phyloP scores from a whole-genome alignment of 1,284 basidiomycete species.

The Ceratobasidium sp. region DNA sequence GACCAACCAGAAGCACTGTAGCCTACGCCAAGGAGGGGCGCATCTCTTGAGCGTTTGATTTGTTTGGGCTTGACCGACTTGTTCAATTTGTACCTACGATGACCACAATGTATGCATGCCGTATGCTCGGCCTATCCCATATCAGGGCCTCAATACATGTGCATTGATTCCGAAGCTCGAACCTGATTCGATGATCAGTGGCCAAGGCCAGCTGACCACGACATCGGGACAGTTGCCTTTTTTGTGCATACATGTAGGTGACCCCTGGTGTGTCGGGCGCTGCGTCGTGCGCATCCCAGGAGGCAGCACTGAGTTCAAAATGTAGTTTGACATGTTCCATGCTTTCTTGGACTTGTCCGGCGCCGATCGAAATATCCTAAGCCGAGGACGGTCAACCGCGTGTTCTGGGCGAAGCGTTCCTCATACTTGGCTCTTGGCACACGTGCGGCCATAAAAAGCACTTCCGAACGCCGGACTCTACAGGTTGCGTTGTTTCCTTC shows the following conservation, averaged over 20 bases:
- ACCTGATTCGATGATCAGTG: neutral
- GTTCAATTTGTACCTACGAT: too few species aligned
- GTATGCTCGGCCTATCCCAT: neutral
- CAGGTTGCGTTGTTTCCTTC: neutral
- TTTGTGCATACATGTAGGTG: too few species aligned
- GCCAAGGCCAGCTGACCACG: constrained; percentile 3
- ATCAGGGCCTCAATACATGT: neutral
- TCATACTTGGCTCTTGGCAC: neutral
- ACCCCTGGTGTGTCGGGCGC: too few species aligned
- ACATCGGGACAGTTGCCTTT: too few species aligned
- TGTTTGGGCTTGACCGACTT: too few species aligned
- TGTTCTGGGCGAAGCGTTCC: constrained; percentile 1
- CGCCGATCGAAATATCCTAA: neutral
- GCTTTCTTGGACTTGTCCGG: too few species aligned
- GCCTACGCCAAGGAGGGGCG: neutral
- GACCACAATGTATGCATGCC: neutral
- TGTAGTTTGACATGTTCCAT: too few species aligned
- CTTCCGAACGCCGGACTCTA: neutral
- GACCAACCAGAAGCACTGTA: constrained; percentile 13
- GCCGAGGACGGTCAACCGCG: too few species aligned
- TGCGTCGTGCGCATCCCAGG: too few species aligned
- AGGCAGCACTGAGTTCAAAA: too few species aligned
- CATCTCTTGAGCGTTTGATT: neutral
- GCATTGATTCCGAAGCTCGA: neutral
- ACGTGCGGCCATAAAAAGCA: neutral